Evolutionary conservation across 1,284 basidiomycete genomes (phyloP).

Genomic region (Takashimella koratensis): DNA sequence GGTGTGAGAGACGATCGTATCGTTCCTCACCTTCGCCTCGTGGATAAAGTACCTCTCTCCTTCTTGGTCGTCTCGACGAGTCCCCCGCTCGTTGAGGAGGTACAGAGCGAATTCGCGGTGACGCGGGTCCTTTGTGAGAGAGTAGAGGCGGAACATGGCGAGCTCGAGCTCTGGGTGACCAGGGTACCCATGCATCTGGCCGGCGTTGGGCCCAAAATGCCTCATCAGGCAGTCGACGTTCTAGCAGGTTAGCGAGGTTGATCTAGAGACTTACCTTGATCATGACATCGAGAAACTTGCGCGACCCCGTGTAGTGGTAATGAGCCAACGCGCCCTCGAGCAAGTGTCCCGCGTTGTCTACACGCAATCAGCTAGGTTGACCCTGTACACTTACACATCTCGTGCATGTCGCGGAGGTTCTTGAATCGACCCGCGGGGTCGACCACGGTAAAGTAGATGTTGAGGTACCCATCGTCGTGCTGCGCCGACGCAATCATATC

Average conservation of each 20-base stretch:
- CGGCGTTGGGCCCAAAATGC: conserved; percentile 19
- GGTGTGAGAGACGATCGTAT: conserved; percentile 8
- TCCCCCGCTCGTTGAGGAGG: conserved; percentile 26
- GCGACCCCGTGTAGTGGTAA: conserved; percentile 24
- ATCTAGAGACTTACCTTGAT: conserved; percentile 21
- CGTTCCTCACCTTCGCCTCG: conserved; percentile 23
- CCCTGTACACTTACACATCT: conserved; percentile 30
- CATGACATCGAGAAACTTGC: conserved; percentile 35
- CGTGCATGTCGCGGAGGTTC: conserved; percentile 36
- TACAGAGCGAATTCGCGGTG: conserved; percentile 30
- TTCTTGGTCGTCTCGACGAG: conserved; percentile 18
- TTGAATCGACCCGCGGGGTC: conserved; percentile 29
- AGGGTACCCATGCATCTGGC: conserved; percentile 31
- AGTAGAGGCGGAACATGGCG: conserved; percentile 30
- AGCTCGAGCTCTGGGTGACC: conserved; percentile 41
- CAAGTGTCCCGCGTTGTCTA: conserved; percentile 35
- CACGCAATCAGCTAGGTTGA: neutral
- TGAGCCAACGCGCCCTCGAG: conserved; percentile 35
- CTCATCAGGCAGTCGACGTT: conserved; percentile 30
- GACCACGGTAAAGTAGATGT: conserved; percentile 37
- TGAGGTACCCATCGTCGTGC: conserved; percentile 32
- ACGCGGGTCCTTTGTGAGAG: conserved; percentile 24
- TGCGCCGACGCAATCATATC: conserved; percentile 33
- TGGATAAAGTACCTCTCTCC: conserved; percentile 23
- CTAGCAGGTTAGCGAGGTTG: conserved; percentile 6